Evolutionary conservation across 129 eudicot species (phyloP).

Genomic region (Escallonia rubra): DNA sequence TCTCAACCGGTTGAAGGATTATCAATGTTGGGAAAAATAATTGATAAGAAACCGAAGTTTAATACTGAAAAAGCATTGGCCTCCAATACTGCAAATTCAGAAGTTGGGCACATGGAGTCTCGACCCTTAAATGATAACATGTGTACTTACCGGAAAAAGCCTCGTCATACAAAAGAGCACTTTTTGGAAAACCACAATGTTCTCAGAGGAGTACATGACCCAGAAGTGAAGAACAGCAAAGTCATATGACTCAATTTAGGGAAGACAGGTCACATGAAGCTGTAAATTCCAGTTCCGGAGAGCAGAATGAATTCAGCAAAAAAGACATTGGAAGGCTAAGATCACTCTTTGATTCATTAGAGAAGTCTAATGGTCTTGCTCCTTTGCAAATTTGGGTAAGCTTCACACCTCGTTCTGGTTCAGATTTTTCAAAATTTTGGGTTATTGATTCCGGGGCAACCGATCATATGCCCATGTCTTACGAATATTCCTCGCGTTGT

Average conservation of each 20-base stretch:
- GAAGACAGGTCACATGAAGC: neutral
- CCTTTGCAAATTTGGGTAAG: neutral
- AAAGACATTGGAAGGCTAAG: neutral
- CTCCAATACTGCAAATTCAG: neutral
- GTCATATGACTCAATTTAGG: neutral
- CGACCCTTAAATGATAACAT: neutral
- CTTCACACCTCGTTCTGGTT: neutral
- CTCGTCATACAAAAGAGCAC: neutral
- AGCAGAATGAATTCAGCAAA: neutral
- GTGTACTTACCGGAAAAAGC: constrained; percentile 8
- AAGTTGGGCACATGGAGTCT: neutral
- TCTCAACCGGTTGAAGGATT: constrained; percentile 1
- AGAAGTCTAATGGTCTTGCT: constrained; percentile 1
- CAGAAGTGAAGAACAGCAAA: neutral
- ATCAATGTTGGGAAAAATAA: neutral
- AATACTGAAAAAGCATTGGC: neutral
- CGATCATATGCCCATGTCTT: neutral
- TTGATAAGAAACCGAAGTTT: neutral
- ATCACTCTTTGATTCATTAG: neutral
- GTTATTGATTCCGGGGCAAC: neutral
- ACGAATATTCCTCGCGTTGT: neutral
- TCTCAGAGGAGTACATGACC: neutral
- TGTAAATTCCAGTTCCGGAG: neutral
- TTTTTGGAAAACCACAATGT: neutral
- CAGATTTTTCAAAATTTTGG: neutral